Evolutionary conservation across 192 early-diverging fungal genomes (phyloP), one percentile per base, ranked within the genome.

Genomic region (Coemansia umbellata): DNA sequence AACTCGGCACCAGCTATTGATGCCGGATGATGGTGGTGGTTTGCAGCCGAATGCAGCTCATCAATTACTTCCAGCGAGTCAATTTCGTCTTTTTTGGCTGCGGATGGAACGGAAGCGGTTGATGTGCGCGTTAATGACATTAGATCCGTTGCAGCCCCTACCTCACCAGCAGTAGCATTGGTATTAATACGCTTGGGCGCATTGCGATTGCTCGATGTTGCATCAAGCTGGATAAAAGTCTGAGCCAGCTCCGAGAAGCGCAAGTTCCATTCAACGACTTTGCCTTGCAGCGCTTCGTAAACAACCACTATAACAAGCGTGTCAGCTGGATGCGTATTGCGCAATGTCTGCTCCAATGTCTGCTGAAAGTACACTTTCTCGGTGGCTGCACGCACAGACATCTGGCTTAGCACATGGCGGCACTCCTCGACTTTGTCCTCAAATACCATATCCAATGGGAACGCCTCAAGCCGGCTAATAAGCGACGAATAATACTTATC

Each of bases 401-500:
- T 79, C 26, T 88, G 85, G 14, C 79, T 51, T 18, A 96, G 48
- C 23, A 82, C 85, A 17, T 85, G 81, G 31, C 86, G 89, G 52
- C 87, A 89, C 3, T 78, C 69, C 23, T 87, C 88, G 4, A 81
- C 61, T 42, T 88, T 90, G 22, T 79, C 78, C 2, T 80, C 66
- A 32, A 87, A 81, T 23, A 95, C 88, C 27, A 90, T 73, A 36
- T 94, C 92, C 50, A 83, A 79, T 31, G 85, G 84, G 45, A 93
- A 92, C 8, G 78, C 80, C 53, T 90, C 87, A 37, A 94, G 87
- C 11, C 93, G 67, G 42, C 87, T 84, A 19, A 80, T 60, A 32
- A 98, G 77, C 14, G 95, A 96, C 44, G 91, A 88, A 64, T 91
- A 96, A 66, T 91, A 98, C 6, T 71, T 73, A 14, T 80, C 85